Evolutionary conservation across 768 basidiomycete species (phyloP), one percentile per base, ranked within the genome.

Genomic region (Tricholoma hemisulphureum): DNA sequence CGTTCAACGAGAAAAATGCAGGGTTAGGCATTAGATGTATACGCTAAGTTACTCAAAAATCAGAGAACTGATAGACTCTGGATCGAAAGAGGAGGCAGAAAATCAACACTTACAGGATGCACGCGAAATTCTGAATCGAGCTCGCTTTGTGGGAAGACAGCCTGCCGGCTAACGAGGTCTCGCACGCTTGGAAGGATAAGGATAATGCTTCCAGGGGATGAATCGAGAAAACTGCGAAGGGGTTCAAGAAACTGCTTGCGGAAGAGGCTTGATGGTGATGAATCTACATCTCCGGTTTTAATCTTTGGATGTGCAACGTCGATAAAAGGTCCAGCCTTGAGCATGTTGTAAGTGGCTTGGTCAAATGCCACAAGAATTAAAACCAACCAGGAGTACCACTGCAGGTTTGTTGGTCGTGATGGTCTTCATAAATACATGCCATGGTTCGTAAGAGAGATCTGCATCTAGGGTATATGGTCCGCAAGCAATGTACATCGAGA

Each of bases 251-350:
- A 84, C 43, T 85, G 79, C 6, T 76, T 71, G 26, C 80, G 75
- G 74, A 98, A 98, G 43, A 96, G 76, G 23, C 83, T 81, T 4
- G 74, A 61, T 0, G 91, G 89, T 1, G 83, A 76, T 51, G 79
- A 73, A 56, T 90, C 86, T 23, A 86, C 69, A 54, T 93, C 89
- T 6, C 96, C 97, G 3, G 77, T 71, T 67, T 84, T 87, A 61
- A 98, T 82, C 51, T 79, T 75, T 2, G 89, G 83, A 69, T 98
- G 93, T 16, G 79, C 70, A 0, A 83, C 72, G 62, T 98, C 94
- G 41, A 98, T 74, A 68, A 98, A 99, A 1, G 97, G 97, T 0
- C 97, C 97, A 28, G 93, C 73, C 96, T 99, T 60, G 13, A 49
- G 18, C 35, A 29, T n/a, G 35, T 34, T 51, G 39, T 43, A 46